Conservation (phyloP, 2,329 filamentous ascomycete species). For the Aspergillus pseudoviridinutans region DNA sequence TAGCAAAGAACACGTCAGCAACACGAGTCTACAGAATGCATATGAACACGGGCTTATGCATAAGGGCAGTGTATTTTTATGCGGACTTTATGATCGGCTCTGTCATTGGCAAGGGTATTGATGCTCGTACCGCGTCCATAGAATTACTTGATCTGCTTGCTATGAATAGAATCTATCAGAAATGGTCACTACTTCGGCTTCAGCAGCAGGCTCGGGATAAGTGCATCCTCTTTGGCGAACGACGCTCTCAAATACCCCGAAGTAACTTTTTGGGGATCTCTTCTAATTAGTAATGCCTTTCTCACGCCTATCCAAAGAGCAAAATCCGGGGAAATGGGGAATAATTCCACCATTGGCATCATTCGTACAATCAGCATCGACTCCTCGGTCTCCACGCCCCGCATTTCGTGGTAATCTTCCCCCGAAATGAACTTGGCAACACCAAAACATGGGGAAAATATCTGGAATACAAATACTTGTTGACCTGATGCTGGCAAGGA, state of each 20-base stretch:
- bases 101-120: too few species aligned
- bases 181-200: background rate
- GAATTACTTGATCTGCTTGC: background rate
- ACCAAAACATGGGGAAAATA: background rate
- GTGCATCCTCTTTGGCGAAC: background rate
- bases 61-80: too few species aligned
- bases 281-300: background rate
- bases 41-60: too few species aligned
- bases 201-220: background rate
- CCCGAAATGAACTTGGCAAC: background rate
- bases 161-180: background rate
- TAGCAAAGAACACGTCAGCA: too few species aligned
- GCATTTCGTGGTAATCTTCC: background rate
- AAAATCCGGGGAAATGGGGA: background rate
- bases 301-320: background rate
- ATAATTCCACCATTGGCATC: background rate
- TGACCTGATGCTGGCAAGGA: background rate
- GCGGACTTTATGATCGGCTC: too few species aligned
- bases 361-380: background rate
- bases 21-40: too few species aligned
- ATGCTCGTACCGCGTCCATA: too few species aligned
- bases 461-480: background rate
- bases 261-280: background rate
- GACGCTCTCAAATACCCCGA: background rate
- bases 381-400: background rate